Conservation (phyloP, 352 stramenopile species). For the Phytophthora pseudosyringae region DNA sequence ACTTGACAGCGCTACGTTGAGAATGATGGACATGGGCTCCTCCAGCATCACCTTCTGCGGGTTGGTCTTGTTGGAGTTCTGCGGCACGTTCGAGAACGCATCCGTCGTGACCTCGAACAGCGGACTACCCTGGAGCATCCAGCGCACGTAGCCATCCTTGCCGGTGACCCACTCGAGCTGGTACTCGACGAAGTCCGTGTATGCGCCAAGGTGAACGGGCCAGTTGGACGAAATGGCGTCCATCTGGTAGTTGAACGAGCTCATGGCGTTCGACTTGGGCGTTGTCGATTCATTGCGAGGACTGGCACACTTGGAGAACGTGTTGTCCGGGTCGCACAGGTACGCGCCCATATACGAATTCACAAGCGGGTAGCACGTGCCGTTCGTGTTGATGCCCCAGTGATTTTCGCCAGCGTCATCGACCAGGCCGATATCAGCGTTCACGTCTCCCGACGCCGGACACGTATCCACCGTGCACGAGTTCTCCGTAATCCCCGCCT, state of each 20-base stretch:
- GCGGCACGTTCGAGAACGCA: conserved; percentile 53
- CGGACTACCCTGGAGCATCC: conserved; percentile 58
- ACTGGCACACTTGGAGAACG: conserved; percentile 33
- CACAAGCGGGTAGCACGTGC: conserved; percentile 59
- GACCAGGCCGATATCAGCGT: conserved; percentile 38
- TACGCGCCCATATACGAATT: conserved; percentile 67
- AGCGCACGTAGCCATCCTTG: conserved; percentile 63
- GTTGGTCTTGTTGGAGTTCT: conserved; percentile 55
- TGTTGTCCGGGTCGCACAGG: conserved; percentile 67
- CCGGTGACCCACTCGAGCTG: conserved; percentile 80
- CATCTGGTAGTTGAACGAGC: conserved; percentile 74
- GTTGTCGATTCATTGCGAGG: conserved; percentile 41
- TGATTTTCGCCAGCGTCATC: conserved; percentile 27
- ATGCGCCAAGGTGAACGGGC: conserved; percentile 58
- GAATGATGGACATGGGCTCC: conserved; percentile 93
- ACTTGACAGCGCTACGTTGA: conserved; percentile 94
- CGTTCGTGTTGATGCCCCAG: conserved; percentile 53
- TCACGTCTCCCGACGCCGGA: conserved; percentile 42
- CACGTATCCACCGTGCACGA: conserved; percentile 33
- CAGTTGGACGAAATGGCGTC: conserved; percentile 82
- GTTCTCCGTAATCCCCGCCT: conserved; percentile 40
- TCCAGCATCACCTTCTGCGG: conserved; percentile 72
- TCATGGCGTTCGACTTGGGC: conserved; percentile 57
- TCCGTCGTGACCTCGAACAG: conserved; percentile 67
- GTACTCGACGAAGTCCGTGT: conserved; percentile 63